Evolutionary conservation across 257 asterid genomes (phyloP).

Genomic region (Ligustrum vulgare): DNA sequence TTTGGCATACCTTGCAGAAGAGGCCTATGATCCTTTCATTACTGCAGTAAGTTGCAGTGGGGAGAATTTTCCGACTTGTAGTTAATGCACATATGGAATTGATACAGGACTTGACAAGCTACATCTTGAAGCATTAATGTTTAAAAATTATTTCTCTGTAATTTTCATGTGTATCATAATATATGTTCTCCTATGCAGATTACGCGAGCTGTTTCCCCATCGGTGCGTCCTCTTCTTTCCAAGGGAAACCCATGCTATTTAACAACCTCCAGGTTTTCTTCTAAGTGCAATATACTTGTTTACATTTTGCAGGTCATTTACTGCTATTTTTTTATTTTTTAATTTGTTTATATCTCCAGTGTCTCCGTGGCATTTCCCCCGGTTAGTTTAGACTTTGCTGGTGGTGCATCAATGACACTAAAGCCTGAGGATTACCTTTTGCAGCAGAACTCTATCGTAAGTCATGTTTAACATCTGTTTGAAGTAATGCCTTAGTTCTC

Average conservation of each 20-base stretch:
- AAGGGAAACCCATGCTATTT: slow-evolving; percentile 82
- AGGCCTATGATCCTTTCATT: slow-evolving; percentile 78
- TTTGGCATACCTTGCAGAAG: slow-evolving; percentile 87
- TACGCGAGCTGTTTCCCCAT: slow-evolving; percentile 55
- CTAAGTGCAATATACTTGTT: slow-evolving; percentile 2
- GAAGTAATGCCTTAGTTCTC: neutral
- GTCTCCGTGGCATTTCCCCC: slow-evolving; percentile 69
- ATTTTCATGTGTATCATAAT: neutral
- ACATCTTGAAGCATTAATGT: neutral
- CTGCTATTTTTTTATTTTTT: neutral
- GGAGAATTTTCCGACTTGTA: neutral
- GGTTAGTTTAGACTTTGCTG: slow-evolving; percentile 78
- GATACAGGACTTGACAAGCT: neutral
- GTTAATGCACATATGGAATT: neutral
- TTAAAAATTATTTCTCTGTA: neutral
- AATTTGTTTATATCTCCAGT: slow-evolving; percentile 34
- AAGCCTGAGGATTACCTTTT: slow-evolving; percentile 88
- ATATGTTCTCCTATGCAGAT: slow-evolving; percentile 48
- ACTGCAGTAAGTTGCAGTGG: slow-evolving; percentile 57
- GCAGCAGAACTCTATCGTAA: slow-evolving; percentile 86
- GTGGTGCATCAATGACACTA: slow-evolving; percentile 83
- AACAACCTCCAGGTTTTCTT: slow-evolving; percentile 71
- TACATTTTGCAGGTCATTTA: slow-evolving; percentile 6
- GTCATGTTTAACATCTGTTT: slow-evolving; percentile 30
- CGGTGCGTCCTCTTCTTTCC: slow-evolving; percentile 54